These are phyloP conservation scores for Acaromyces ingoldii DNA, from an alignment of 1,284 basidiomycete species.

Conservation along the genomic window DNA sequence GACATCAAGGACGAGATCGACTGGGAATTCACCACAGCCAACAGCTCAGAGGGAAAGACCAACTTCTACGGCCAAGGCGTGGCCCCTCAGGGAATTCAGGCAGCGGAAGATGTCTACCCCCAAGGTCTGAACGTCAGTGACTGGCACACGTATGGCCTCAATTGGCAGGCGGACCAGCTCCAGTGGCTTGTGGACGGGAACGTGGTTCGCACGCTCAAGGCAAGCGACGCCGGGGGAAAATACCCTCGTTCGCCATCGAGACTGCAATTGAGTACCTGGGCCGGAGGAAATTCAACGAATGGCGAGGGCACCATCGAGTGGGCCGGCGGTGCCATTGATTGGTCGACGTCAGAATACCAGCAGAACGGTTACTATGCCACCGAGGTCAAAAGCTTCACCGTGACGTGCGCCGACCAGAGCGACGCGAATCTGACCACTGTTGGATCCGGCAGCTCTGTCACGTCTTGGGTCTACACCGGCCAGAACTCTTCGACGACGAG, in stretches of 20 bases:
- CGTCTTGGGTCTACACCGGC: constrained; percentile 44
- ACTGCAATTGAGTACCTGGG: constrained; percentile 37
- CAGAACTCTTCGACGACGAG: constrained; percentile 11
- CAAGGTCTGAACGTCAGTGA: constrained; percentile 10
- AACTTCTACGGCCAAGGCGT: constrained; percentile 31
- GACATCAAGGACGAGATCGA: constrained; percentile 39
- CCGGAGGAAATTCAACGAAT: constrained; percentile 29
- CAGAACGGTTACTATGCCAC: constrained; percentile 38
- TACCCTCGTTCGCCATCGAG: constrained; percentile 40
- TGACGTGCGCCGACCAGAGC: constrained; percentile 23
- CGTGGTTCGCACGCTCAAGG: constrained; percentile 26
- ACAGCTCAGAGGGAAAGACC: constrained; percentile 18
- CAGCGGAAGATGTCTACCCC: no score
- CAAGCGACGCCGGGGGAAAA: constrained; percentile 12
- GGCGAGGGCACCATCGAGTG: constrained; percentile 25
- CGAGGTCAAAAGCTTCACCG: constrained; percentile 32
- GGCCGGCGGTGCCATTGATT: constrained; percentile 39
- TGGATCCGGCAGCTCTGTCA: constrained; percentile 14
- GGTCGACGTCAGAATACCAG: constrained; percentile 24
- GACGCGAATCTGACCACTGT: constrained; percentile 15
- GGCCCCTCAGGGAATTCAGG: not conserved
- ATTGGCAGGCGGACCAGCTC: constrained; percentile 34
- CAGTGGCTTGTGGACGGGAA: constrained; percentile 37
- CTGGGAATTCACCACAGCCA: constrained; percentile 31
- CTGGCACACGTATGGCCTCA: constrained; percentile 39